Conservation (phyloP, 768 basidiomycete genomes). For the Cubamyces sp. region DNA sequence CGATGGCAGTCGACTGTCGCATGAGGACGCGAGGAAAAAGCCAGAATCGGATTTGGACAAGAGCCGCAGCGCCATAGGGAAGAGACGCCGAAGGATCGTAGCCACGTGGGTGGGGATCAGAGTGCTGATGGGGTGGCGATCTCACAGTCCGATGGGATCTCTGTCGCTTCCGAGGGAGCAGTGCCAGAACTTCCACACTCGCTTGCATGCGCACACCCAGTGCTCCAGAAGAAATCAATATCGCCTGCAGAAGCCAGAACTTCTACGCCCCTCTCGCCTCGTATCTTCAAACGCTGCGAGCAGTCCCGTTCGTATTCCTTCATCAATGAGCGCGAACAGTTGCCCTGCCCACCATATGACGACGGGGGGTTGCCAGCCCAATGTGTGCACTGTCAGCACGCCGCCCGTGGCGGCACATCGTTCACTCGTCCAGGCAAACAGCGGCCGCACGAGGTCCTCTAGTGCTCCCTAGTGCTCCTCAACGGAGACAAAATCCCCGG, state of each 20-base stretch:
- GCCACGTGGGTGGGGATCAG: slow-evolving; percentile 2
- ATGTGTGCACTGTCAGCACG: background rate
- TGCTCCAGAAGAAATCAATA: no score
- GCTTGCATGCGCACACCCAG: no score
- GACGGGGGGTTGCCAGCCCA: background rate
- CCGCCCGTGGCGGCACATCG: slow-evolving; percentile 1
- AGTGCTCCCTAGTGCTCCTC: background rate
- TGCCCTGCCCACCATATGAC: slow-evolving; percentile 13
- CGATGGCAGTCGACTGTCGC: background rate
- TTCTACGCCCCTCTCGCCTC: no score
- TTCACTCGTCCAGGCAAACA: background rate
- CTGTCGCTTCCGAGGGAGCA: slow-evolving; percentile 4
- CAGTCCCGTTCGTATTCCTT: no score
- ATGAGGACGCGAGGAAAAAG: background rate
- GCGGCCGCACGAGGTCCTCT: background rate
- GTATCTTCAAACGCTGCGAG: no score
- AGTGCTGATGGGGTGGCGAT: background rate
- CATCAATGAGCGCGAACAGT: background rate
- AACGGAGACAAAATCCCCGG: slow-evolving; percentile 2
- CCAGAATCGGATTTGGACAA: background rate
- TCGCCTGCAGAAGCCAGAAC: no score
- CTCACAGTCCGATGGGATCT: background rate
- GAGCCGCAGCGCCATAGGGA: background rate
- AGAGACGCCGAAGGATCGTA: background rate
- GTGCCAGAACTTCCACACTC: background rate